phyloP scores from a whole-genome alignment of 1,284 basidiomycete species.

The Tremellales sp. region DNA sequence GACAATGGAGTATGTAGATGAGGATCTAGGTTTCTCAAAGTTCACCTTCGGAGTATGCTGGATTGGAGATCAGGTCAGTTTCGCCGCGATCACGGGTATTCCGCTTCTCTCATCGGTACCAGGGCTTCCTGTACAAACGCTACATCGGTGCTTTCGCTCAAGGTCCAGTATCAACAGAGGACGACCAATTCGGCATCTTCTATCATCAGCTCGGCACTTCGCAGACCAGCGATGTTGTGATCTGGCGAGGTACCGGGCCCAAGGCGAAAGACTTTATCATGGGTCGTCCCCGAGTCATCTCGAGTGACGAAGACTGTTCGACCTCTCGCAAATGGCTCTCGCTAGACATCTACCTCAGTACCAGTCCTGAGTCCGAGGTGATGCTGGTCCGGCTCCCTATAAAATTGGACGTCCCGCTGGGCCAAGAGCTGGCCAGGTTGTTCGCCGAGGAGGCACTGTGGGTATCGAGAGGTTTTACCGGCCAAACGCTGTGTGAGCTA shows the following conservation, averaged over 20 bases:
- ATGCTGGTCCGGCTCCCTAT: slow-evolving; percentile 10
- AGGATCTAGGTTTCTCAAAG: slow-evolving; percentile 12
- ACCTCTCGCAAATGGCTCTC: slow-evolving; percentile 15
- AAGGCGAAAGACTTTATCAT: not conserved
- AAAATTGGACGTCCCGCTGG: no score
- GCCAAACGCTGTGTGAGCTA: slow-evolving; percentile 12
- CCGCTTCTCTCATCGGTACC: not conserved
- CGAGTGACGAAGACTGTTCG: slow-evolving; percentile 2
- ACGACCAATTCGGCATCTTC: slow-evolving; percentile 15
- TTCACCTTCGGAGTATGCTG: slow-evolving; percentile 19
- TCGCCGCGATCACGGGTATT: no score
- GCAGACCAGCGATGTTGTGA: slow-evolving; percentile 10
- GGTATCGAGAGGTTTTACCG: slow-evolving; percentile 13
- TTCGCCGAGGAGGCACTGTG: no score
- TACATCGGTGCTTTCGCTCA: slow-evolving; percentile 3
- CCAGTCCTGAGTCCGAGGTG: slow-evolving; percentile 15
- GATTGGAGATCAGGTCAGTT: slow-evolving; percentile 13
- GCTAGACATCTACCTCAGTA: slow-evolving; percentile 15
- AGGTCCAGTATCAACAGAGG: not conserved
- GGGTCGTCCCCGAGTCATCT: not conserved
- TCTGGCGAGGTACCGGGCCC: slow-evolving; percentile 10
- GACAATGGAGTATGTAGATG: slow-evolving; percentile 10
- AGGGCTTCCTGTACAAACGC: slow-evolving; percentile 19
- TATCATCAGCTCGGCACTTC: slow-evolving; percentile 13
- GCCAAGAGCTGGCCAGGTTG: no score